phyloP scores from a whole-genome alignment of 23 red algal genomes.

The Cyanidium caldarium region DNA sequence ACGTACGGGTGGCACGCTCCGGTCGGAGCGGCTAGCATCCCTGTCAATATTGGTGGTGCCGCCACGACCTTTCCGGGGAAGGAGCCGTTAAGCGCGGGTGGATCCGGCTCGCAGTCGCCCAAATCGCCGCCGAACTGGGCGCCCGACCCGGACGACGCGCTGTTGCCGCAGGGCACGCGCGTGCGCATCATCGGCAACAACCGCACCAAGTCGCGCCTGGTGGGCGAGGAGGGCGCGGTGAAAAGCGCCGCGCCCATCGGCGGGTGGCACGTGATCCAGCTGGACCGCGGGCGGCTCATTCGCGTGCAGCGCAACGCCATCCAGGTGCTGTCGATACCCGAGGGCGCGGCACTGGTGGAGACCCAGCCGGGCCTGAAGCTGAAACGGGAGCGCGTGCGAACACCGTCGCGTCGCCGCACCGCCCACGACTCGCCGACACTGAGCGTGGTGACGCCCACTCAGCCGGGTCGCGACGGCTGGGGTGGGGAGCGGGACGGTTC shows the following conservation, averaged over 20 bases:
- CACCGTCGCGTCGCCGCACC: neutral
- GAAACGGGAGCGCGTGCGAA: neutral
- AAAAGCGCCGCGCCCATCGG: slow-evolving; percentile 42
- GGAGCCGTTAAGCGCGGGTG: no score
- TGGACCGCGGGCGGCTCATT: slow-evolving; percentile 33
- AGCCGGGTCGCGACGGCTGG: neutral
- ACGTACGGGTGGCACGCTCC: no score
- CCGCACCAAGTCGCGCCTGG: slow-evolving; percentile 46
- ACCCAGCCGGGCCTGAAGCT: neutral
- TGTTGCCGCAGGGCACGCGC: slow-evolving; percentile 40
- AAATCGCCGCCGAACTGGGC: neutral
- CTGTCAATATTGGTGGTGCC: no score
- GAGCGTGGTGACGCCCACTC: slow-evolving; percentile 2
- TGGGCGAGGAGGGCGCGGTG: slow-evolving; percentile 41
- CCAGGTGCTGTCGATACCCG: slow-evolving; percentile 26
- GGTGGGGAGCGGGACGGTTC: no score
- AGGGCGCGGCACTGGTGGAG: neutral
- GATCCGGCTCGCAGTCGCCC: no score
- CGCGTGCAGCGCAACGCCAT: slow-evolving; percentile 79
- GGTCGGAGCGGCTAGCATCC: no score
- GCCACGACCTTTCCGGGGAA: no score
- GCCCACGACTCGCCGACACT: neutral
- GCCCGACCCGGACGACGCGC: slow-evolving; percentile 15
- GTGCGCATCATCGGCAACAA: slow-evolving; percentile 86
- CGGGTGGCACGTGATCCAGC: slow-evolving; percentile 72